Evolutionary conservation across 192 early-diverging fungal species (phyloP).

Genomic region (Coemansia sp.): DNA sequence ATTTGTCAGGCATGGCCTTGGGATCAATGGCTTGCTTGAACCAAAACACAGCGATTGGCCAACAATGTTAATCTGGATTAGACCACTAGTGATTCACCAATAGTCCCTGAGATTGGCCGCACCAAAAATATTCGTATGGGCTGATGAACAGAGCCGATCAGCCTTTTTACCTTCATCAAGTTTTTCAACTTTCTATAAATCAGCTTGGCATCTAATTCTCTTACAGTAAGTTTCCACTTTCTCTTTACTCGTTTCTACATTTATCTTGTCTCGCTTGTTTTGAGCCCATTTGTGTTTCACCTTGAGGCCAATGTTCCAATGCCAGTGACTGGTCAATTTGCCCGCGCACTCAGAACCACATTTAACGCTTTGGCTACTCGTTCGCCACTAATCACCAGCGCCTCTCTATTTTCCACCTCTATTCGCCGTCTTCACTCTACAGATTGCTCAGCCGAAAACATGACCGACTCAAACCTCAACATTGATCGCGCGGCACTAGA

Average conservation of each 20-base stretch:
- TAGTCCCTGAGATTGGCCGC: background rate
- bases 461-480: constrained; percentile 38
- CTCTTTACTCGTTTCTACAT: background rate
- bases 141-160: background rate
- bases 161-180: background rate
- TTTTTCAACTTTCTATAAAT: background rate
- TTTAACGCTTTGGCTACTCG: background rate
- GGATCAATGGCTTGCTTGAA: background rate
- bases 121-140: background rate
- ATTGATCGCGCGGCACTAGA: constrained; percentile 71
- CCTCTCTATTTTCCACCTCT: background rate
- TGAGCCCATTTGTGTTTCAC: background rate
- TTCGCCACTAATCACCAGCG: constrained; percentile 10
- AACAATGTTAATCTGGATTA: background rate
- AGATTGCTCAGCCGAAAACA: constrained; percentile 24
- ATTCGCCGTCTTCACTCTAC: constrained; percentile 20
- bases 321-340: constrained; percentile 8
- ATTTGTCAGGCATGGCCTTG: background rate
- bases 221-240: constrained; percentile 16
- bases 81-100: background rate
- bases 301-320: constrained; percentile 11
- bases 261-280: background rate
- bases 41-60: background rate
- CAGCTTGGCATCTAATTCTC: background rate
- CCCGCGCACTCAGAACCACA: background rate